Conservation (phyloP, 2,329 filamentous ascomycete species). For the Fusarium brachygibbosum region DNA sequence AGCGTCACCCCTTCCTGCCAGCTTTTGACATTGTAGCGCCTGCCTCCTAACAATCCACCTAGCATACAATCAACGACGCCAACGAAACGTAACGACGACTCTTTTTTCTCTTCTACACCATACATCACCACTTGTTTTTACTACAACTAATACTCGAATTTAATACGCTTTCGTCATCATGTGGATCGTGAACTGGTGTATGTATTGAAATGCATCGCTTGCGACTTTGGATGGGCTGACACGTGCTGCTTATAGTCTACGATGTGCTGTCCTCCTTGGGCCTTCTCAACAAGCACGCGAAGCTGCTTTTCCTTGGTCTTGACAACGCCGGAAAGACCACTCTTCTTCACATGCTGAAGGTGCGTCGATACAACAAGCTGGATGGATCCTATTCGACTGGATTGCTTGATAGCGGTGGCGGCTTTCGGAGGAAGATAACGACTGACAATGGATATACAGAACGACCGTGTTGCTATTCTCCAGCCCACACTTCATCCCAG, state of each 20-base stretch:
- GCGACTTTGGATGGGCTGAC: constrained; percentile 50
- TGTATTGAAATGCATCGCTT: constrained; percentile 53
- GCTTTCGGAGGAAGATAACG: constrained; percentile 15
- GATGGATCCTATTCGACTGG: constrained; percentile 3
- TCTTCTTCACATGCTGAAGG: constrained; percentile 95
- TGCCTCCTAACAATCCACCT: constrained; percentile 36
- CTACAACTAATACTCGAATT: constrained; percentile 38
- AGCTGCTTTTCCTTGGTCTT: constrained; percentile 92
- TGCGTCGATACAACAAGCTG: constrained; percentile 57
- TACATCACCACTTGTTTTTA: constrained; percentile 32
- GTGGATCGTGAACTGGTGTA: constrained; percentile 99
- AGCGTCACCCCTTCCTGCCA: constrained; percentile 49
- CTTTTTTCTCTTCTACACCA: constrained; percentile 26
- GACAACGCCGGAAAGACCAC: constrained; percentile 97
- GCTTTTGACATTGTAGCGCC: constrained; percentile 48
- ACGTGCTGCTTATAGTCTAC: constrained; percentile 71
- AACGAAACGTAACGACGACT: constrained; percentile 45
- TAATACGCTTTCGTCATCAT: constrained; percentile 64
- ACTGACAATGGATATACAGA: constrained; percentile 64
- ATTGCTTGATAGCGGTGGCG: constrained; percentile 14
- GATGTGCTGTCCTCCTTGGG: constrained; percentile 89
- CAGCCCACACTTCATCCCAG: constrained; percentile 93
- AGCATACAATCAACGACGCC: constrained; percentile 43
- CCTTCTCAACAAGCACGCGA: constrained; percentile 94
- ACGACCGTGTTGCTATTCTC: constrained; percentile 91